phyloP scores from a whole-genome alignment of 2,329 filamentous ascomycete species.

The Aulographum hederae region DNA sequence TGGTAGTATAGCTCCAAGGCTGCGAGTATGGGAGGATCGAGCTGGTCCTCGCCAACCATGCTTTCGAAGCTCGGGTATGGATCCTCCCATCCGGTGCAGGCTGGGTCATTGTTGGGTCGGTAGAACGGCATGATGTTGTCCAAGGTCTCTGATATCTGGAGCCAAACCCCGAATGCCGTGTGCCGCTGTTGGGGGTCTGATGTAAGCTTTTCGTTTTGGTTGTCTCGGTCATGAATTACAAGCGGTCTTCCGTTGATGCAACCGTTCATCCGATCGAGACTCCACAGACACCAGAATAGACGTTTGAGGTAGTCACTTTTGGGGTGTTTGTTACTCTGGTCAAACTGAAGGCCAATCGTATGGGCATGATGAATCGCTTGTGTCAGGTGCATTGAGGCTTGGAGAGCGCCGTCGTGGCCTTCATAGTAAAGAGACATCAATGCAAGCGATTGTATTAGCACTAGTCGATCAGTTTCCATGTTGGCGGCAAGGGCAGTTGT shows the following conservation, averaged over 20 bases:
- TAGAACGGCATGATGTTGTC: conserved; percentile 30
- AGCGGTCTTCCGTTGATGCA: conserved; percentile 27
- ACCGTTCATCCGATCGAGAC: conserved; percentile 28
- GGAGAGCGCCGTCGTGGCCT: conserved; percentile 27
- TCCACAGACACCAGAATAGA: conserved; percentile 31
- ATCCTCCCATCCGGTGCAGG: conserved; percentile 28
- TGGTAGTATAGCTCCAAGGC: conserved; percentile 38
- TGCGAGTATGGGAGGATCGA: conserved; percentile 19
- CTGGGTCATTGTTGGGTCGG: conserved; percentile 20
- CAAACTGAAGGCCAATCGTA: conserved; percentile 28
- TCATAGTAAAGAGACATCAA: conserved; percentile 28
- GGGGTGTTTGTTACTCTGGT: conserved; percentile 11
- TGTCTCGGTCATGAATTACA: conserved; percentile 29
- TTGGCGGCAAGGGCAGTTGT: conserved; percentile 22
- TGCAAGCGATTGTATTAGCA: conserved; percentile 26
- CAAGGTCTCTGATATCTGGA: conserved; percentile 24
- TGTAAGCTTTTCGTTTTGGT: conserved; percentile 22
- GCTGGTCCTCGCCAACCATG: conserved; percentile 18
- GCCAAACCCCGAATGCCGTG: conserved; percentile 29
- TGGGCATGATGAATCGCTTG: conserved; percentile 31
- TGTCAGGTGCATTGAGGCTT: conserved; percentile 26
- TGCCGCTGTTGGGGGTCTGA: conserved; percentile 23
- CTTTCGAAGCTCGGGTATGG: conserved; percentile 27
- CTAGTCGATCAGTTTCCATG: conserved; percentile 24
- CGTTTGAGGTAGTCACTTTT: conserved; percentile 23